Conservation (phyloP, 257 asterid genomes). For the Salvia miltiorrhiza region DNA sequence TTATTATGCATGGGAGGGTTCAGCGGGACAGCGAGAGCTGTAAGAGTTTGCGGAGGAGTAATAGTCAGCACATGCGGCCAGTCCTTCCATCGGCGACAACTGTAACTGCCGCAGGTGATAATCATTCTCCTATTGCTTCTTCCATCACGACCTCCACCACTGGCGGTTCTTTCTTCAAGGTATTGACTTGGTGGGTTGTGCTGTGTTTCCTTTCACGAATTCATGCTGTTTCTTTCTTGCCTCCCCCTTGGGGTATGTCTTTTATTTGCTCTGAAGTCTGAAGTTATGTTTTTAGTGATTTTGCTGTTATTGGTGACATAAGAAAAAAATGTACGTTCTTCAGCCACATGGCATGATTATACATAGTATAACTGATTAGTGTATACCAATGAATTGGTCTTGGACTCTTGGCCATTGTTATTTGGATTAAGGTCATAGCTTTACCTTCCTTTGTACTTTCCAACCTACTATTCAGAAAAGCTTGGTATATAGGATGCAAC, state of each 20-base stretch:
- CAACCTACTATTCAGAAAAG: background rate
- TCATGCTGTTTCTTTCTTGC: background rate
- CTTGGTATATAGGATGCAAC: background rate
- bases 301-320: background rate
- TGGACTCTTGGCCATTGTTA: background rate
- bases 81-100: conserved; percentile 29
- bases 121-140: conserved; percentile 26
- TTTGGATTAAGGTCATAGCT: background rate
- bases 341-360: background rate
- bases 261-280: background rate
- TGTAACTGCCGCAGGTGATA: conserved; percentile 27
- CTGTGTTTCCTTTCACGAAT: background rate
- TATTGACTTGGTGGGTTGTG: conserved; percentile 38
- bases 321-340: background rate
- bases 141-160: conserved; percentile 15
- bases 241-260: background rate
- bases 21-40: conserved; percentile 33
- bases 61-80: conserved; percentile 41
- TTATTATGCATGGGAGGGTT: conserved; percentile 52
- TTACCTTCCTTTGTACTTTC: background rate
- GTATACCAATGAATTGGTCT: background rate
- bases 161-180: conserved; percentile 49
- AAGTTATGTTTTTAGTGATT: background rate
- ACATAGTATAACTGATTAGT: background rate
- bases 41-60: conserved; percentile 25